Percentiles rank a stretch among this genome's conserved stretches.
Evolutionary conservation across 352 stramenopile genomes (phyloP).

Genomic region (Pelagophyceae sp.): DNA sequence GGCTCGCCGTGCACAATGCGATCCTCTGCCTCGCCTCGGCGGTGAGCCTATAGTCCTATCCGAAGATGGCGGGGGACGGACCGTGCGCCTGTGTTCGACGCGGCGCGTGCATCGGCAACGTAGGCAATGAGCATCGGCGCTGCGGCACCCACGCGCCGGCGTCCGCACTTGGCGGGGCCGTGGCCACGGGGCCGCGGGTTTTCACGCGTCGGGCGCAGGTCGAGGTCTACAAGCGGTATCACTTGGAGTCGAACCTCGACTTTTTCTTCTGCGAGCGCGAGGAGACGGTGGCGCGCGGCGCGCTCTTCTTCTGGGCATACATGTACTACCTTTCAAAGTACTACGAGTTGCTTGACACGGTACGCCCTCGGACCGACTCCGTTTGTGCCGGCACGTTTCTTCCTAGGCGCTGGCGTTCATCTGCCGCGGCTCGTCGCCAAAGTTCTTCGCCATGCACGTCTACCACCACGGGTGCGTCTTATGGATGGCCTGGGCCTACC

Average conservation of each 20-base stretch:
- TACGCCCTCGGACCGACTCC: too few relatives aligned
- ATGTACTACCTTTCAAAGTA: conserved; percentile 34
- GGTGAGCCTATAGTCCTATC: too few relatives aligned
- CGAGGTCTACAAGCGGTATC: not conserved
- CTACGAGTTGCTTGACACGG: conserved; percentile 33
- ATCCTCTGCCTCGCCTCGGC: not conserved
- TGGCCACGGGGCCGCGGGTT: too few relatives aligned
- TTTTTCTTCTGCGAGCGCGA: conserved; percentile 23
- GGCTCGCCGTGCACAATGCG: conserved; percentile 14
- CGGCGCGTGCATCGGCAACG: too few relatives aligned
- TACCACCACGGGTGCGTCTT: conserved; percentile 34
- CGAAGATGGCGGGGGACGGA: too few relatives aligned
- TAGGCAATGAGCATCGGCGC: too few relatives aligned
- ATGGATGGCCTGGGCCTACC: conserved; percentile 31
- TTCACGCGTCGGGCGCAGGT: not conserved
- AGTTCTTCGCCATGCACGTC: conserved; percentile 23
- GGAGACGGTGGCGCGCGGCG: not conserved
- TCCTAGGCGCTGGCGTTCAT: conserved; percentile 21
- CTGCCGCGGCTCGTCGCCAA: not conserved
- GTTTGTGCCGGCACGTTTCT: too few relatives aligned
- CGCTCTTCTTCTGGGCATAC: conserved; percentile 25
- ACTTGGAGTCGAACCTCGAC: not conserved
- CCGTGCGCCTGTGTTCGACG: too few relatives aligned
- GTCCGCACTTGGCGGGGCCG: too few relatives aligned
- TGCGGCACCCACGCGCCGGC: too few relatives aligned